Evolutionary conservation across 306 rosid species (phyloP).

Genomic region (Cicer pinnatifidum): DNA sequence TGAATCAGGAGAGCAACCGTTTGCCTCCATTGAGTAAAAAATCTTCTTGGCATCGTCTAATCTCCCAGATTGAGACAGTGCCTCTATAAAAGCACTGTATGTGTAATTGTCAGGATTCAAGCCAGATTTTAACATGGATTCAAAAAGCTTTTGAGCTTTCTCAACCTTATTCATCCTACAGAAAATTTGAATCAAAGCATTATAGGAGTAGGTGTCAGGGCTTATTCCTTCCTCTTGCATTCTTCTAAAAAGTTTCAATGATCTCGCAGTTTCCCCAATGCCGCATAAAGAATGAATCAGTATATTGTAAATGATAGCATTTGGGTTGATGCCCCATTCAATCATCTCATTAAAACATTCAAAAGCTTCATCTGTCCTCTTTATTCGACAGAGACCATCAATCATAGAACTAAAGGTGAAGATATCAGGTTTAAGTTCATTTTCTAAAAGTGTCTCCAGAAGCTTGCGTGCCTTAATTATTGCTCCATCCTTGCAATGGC

Average conservation of each 20-base stretch:
- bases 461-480: constrained; percentile 60
- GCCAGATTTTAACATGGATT: constrained; percentile 63
- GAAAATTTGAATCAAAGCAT: constrained; percentile 66
- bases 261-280: constrained; percentile 62
- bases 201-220: constrained; percentile 71
- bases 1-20: constrained; percentile 68
- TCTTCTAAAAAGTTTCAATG: constrained; percentile 59
- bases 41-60: constrained; percentile 71
- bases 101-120: constrained; percentile 69
- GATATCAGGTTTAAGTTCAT: constrained; percentile 67
- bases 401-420: constrained; percentile 81
- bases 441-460: constrained; percentile 66
- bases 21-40: constrained; percentile 67
- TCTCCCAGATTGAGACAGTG: constrained; percentile 64
- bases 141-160: constrained; percentile 65
- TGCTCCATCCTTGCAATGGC: constrained; percentile 67
- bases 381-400: constrained; percentile 72
- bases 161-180: constrained; percentile 63
- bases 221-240: constrained; percentile 74
- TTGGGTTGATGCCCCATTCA: constrained; percentile 75
- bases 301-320: constrained; percentile 69
- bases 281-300: constrained; percentile 70
- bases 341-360: constrained; percentile 80
- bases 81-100: constrained; percentile 64
- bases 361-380: constrained; percentile 65